phyloP scores from a whole-genome alignment of 2,329 filamentous ascomycete genomes.

The Aspergillus bombycis region DNA sequence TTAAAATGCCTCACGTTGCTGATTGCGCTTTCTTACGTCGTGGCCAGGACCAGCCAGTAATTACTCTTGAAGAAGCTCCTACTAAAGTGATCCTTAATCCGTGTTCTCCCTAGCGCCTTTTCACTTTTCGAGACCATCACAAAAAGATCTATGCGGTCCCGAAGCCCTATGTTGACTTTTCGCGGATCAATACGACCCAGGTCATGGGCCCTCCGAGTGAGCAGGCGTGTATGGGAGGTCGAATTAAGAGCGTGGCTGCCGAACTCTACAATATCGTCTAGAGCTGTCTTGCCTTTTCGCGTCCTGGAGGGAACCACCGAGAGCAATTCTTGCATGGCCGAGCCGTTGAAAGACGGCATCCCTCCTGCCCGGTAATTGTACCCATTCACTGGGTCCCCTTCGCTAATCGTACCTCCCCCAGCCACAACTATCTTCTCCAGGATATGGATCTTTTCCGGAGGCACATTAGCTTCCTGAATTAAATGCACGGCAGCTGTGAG shows the following conservation, averaged over 20 bases:
- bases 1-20: neutral
- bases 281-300: constrained; percentile 15
- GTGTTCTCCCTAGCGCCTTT: constrained; percentile 19
- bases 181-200: constrained; percentile 11
- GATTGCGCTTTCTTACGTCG: constrained; percentile 18
- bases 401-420: constrained; percentile 34
- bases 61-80: constrained; percentile 28
- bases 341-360: constrained; percentile 38
- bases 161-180: constrained; percentile 15
- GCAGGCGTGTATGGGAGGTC: constrained; percentile 18
- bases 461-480: constrained; percentile 38
- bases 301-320: constrained; percentile 32
- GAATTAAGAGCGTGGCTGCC: neutral
- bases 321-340: constrained; percentile 39
- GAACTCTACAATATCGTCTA: constrained; percentile 23
- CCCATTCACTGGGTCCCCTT: constrained; percentile 34
- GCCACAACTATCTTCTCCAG: constrained; percentile 35
- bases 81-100: constrained; percentile 21
- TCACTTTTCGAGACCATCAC: constrained; percentile 20
- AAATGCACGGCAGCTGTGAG: constrained; percentile 42
- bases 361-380: constrained; percentile 42
- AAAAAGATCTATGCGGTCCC: constrained; percentile 25
- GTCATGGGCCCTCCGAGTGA: constrained; percentile 11
- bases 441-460: constrained; percentile 38
- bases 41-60: constrained; percentile 31